phyloP scores from a whole-genome alignment of 441 rosid species.

The Flueggea neowawraea region DNA sequence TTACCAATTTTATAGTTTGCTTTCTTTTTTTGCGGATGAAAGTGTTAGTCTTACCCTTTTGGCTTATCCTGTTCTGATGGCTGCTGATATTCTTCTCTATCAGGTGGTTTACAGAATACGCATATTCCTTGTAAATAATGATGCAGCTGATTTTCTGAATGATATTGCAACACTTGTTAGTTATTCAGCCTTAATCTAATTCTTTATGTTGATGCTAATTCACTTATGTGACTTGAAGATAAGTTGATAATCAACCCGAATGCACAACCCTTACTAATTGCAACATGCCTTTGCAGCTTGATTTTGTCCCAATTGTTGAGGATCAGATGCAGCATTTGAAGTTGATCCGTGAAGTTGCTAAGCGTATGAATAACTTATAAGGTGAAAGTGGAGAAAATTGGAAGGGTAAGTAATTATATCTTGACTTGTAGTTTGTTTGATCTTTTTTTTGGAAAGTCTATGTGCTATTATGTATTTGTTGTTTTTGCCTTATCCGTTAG shows the following conservation, averaged over 20 bases:
- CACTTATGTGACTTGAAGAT: constrained; percentile 2
- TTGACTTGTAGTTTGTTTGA: constrained; percentile 6
- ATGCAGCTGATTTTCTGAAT: too few species aligned
- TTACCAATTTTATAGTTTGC: background rate
- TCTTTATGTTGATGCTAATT: constrained; percentile 8
- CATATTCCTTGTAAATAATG: background rate
- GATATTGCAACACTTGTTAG: too few species aligned
- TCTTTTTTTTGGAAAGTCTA: constrained; percentile 4
- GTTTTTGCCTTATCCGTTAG: constrained; percentile 3
- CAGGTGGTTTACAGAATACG: constrained; percentile 50
- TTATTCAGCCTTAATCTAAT: too few species aligned
- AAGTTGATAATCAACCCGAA: too few species aligned
- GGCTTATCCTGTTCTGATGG: constrained; percentile 92
- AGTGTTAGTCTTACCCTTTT: constrained; percentile 78
- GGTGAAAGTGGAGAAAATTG: constrained; percentile 97
- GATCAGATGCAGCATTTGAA: constrained; percentile 97
- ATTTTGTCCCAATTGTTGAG: constrained; percentile 93
- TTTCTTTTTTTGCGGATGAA: constrained; percentile 45
- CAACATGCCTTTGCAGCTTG: constrained; percentile 69
- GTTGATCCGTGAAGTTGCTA: constrained; percentile 83
- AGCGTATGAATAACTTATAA: constrained; percentile 70
- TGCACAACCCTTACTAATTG: constrained; percentile 2
- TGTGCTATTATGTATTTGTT: constrained; percentile 1
- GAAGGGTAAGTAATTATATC: constrained; percentile 59
- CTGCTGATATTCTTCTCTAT: constrained; percentile 88